A percentile compares a stretch with the other conserved stretches of the same genome.
Evolutionary conservation across 164 flowering plant species (phyloP).

Genomic region (Saururus chinensis): DNA sequence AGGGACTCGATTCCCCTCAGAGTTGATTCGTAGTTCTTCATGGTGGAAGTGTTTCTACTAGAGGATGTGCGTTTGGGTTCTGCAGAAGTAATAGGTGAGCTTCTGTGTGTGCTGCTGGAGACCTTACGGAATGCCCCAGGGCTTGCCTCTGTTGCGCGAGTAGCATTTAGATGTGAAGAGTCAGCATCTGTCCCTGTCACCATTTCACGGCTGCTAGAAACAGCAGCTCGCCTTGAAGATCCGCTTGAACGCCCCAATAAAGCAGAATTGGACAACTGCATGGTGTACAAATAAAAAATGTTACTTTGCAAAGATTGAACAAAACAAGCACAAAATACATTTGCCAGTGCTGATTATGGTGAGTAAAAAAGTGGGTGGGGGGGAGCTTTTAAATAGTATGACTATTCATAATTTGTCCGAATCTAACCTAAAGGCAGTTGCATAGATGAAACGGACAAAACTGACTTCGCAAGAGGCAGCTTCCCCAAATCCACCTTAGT

Average conservation of each 20-base stretch:
- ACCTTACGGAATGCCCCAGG: constrained; percentile 49
- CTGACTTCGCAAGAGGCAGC: no score
- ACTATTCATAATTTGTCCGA: no score
- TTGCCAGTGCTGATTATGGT: background rate
- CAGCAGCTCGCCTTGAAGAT: constrained; percentile 61
- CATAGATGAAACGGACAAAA: no score
- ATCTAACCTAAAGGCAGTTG: no score
- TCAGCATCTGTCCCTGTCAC: constrained; percentile 50
- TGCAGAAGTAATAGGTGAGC: constrained; percentile 50
- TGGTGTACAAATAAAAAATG: constrained; percentile 1
- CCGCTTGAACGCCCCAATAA: constrained; percentile 63
- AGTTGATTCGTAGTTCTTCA: constrained; percentile 57
- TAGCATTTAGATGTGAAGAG: constrained; percentile 24
- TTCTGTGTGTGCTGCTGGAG: constrained; percentile 50
- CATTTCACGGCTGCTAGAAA: constrained; percentile 64
- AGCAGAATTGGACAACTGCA: constrained; percentile 50
- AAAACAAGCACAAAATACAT: background rate
- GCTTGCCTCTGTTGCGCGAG: constrained; percentile 59
- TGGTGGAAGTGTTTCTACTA: constrained; percentile 33
- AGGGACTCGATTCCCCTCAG: constrained; percentile 77
- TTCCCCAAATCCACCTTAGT: no score
- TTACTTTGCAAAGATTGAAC: background rate
- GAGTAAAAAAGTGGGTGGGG: no score
- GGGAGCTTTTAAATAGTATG: no score
- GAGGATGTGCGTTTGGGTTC: constrained; percentile 55